These are phyloP conservation scores for Verruconis gallopava DNA, from an alignment of 2,329 filamentous ascomycete genomes.

Conservation along the genomic window DNA sequence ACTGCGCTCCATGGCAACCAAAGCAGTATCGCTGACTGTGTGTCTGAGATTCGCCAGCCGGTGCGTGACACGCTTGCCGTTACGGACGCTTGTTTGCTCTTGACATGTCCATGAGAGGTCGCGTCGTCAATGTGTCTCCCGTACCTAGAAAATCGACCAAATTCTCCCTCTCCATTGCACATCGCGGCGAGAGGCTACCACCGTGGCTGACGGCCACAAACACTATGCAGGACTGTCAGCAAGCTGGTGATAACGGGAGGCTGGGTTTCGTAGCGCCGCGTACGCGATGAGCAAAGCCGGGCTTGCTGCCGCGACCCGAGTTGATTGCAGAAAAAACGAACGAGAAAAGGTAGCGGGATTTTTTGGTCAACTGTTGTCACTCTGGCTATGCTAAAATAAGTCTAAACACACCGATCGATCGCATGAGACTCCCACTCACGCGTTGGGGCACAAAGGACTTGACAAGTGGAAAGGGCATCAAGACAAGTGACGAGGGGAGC, in stretches of 20 bases:
- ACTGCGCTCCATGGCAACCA: too few relatives aligned
- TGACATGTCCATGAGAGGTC: too few relatives aligned
- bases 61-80: too few relatives aligned
- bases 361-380: conserved; percentile 22
- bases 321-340: conserved; percentile 24
- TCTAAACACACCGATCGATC: too few relatives aligned
- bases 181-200: too few relatives aligned
- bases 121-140: conserved; percentile 38
- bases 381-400: conserved; percentile 4
- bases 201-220: too few relatives aligned
- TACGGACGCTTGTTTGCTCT: too few relatives aligned
- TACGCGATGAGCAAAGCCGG: conserved; percentile 37
- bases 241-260: conserved; percentile 33
- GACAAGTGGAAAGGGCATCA: conserved; percentile 28
- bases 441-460: too few relatives aligned
- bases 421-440: too few relatives aligned
- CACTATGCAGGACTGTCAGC: conserved; percentile 37
- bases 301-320: conserved; percentile 28
- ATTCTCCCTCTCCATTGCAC: too few relatives aligned
- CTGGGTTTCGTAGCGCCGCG: conserved; percentile 37
- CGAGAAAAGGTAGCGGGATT: conserved; percentile 19
- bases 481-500: conserved; percentile 33
- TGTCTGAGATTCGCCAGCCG: too few relatives aligned
- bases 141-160: conserved; percentile 32
- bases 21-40: too few relatives aligned